These are phyloP conservation scores for Boletus smithii DNA, from an alignment of 1,284 basidiomycete species.

Conservation along the genomic window DNA sequence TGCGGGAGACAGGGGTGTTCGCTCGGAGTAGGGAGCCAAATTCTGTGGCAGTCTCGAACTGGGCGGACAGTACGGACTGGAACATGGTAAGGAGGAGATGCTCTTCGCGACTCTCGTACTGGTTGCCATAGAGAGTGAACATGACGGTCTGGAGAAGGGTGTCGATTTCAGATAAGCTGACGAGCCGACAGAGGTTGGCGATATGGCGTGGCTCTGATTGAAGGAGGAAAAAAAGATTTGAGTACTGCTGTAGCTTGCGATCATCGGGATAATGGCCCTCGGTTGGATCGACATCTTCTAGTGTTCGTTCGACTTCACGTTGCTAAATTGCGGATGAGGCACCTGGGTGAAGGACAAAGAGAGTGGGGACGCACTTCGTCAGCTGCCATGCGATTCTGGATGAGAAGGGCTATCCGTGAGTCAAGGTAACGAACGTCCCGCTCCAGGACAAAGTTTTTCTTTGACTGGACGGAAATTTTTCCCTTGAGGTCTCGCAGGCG, in stretches of 20 bases:
- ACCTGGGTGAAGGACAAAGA: neutral
- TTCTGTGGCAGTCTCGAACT: slow-evolving; percentile 97
- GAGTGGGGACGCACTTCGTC: slow-evolving; percentile 69
- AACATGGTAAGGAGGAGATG: slow-evolving; percentile 99
- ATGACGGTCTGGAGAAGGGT: slow-evolving; percentile 99
- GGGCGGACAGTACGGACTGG: slow-evolving; percentile 94
- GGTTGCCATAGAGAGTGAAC: slow-evolving; percentile 99
- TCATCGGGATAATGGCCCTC: slow-evolving; percentile 92
- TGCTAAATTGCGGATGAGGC: slow-evolving; percentile 49
- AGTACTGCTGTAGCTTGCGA: slow-evolving; percentile 91
- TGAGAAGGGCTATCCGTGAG: slow-evolving; percentile 94
- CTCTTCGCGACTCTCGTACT: slow-evolving; percentile 98
- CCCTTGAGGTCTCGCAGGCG: slow-evolving; percentile 92
- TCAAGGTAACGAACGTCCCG: slow-evolving; percentile 98
- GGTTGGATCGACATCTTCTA: slow-evolving; percentile 91
- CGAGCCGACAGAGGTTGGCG: slow-evolving; percentile 94
- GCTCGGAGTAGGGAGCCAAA: slow-evolving; percentile 96
- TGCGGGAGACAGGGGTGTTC: slow-evolving; percentile 97
- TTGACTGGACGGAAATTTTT: slow-evolving; percentile 97
- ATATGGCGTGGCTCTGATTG: slow-evolving; percentile 97
- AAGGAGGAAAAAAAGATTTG: slow-evolving; percentile 97
- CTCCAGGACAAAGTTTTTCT: slow-evolving; percentile 99
- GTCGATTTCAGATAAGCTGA: slow-evolving; percentile 95
- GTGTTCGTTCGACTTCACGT: slow-evolving; percentile 89
- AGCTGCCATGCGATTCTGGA: slow-evolving; percentile 96